Base-by-base conservation (phyloP, 2,329 filamentous ascomycete genomes). In the Saccharata proteae region DNA sequence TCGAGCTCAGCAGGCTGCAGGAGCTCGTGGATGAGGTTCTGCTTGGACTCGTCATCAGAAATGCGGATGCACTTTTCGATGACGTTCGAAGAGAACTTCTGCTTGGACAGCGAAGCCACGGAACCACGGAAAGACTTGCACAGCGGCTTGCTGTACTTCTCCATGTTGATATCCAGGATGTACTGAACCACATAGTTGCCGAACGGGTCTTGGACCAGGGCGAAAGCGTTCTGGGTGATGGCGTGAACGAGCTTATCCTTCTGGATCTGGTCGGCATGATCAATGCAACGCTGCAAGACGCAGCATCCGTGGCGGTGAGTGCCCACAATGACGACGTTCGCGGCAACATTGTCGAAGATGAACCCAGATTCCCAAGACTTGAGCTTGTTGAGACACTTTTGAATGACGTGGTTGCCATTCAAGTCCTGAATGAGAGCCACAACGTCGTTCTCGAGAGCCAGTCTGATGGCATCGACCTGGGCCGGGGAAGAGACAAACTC, bases 141-240 rank as follows among this genome's bases (percentile, higher is more conserved):
- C 23, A 98, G 67, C 3, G 88, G 88, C 47, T 90, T 80, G 1
- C 88, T 94, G 59, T 93, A 94, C 44, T 66, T 67, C 9, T 79
- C 68, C 51, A 98, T 85, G 43, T 85, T 85, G 33, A 96, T 71
- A 52, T 96, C 90, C 44, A 98, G 55, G 51, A 98, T 96, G 62
- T 98, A 98, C 61, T 98, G 90, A 30, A 98, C 81, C 30, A 98
- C 90, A 43, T 98, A 98, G 59, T 98, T 98, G 51, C 90, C 90
- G 45, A 94, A 98, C 0, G 90, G 88, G 54, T 98, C 90, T 55
- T 94, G 85, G 13, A 98, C 85, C 8, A 98, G 73, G 21, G 78
- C 67, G 43, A 83, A 80, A n/a, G 86, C 84, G 51, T 93, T 80
- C 33, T 77, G 68, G 1, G 86, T 94, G 55, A 98, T 96, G 50